Evolutionary conservation across 768 basidiomycete species (phyloP).

Genomic region (Kwoniella shandongensis): DNA sequence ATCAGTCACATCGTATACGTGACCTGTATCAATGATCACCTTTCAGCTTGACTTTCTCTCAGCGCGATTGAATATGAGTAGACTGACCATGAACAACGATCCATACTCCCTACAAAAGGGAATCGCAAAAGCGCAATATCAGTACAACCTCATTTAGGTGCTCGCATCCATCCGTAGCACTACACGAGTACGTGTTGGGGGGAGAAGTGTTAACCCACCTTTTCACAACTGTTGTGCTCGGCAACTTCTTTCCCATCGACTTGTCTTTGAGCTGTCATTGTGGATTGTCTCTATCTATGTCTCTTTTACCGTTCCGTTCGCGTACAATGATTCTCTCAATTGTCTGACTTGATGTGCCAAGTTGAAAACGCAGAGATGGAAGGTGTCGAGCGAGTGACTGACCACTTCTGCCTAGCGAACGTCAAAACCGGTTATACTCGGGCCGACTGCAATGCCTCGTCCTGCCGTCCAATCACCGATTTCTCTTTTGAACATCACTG

Average conservation of each 20-base stretch:
- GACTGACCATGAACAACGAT: constrained; percentile 50
- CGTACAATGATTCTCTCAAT: too few species aligned
- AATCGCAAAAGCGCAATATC: too few species aligned
- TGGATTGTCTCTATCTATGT: not conserved
- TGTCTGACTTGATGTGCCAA: too few species aligned
- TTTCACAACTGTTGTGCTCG: constrained; percentile 58
- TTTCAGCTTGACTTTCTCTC: not conserved
- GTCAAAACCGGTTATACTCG: not conserved
- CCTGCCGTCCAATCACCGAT: not conserved
- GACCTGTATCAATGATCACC: constrained; percentile 22
- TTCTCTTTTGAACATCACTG: not conserved
- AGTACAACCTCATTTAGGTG: too few species aligned
- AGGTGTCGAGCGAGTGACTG: not conserved
- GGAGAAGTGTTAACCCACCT: constrained; percentile 16
- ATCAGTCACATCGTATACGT: constrained; percentile 53
- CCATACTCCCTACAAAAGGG: constrained; percentile 41
- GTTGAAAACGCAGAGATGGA: not conserved
- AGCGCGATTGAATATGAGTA: not conserved
- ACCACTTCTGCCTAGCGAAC: too few species aligned
- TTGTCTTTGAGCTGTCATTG: constrained; percentile 32
- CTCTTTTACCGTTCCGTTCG: too few species aligned
- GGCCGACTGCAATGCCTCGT: not conserved
- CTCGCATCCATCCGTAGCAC: constrained; percentile 3
- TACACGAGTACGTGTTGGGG: not conserved
- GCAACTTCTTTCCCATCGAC: constrained; percentile 53